These are phyloP conservation scores for Solanum hybrid DNA, from an alignment of 305 asterid species.

Conservation along the genomic window DNA sequence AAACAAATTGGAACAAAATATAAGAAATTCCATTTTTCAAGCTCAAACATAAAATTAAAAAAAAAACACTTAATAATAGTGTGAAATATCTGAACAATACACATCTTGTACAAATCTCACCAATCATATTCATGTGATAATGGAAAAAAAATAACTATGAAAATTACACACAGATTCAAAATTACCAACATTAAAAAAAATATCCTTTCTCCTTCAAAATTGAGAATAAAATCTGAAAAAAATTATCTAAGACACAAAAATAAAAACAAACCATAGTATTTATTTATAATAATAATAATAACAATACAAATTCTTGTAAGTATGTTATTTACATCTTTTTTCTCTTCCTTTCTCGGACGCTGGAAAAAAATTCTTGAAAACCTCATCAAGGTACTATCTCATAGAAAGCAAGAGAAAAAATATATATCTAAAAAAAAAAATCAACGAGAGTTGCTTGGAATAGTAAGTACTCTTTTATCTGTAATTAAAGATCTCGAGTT, in stretches of 20 bases:
- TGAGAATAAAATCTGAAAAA: neutral
- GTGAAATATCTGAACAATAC: neutral
- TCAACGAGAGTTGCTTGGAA: neutral
- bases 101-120: neutral
- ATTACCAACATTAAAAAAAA: neutral
- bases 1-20: neutral
- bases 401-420: slow-evolving; percentile 38
- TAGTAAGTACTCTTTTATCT: neutral
- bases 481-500: neutral
- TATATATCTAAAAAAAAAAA: neutral
- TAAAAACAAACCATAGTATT: neutral
- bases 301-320: neutral
- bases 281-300: neutral
- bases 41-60: neutral
- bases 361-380: slow-evolving; percentile 19
- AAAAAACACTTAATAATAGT: neutral
- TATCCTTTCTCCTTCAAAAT: neutral
- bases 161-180: neutral
- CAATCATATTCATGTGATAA: neutral
- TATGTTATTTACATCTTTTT: slow-evolving; percentile 17
- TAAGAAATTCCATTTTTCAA: neutral
- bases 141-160: neutral
- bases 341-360: slow-evolving; percentile 61
- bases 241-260: neutral
- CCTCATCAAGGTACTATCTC: slow-evolving; percentile 33